Conservation (phyloP, 257 asterid species). For the Solanum peruvianum region DNA sequence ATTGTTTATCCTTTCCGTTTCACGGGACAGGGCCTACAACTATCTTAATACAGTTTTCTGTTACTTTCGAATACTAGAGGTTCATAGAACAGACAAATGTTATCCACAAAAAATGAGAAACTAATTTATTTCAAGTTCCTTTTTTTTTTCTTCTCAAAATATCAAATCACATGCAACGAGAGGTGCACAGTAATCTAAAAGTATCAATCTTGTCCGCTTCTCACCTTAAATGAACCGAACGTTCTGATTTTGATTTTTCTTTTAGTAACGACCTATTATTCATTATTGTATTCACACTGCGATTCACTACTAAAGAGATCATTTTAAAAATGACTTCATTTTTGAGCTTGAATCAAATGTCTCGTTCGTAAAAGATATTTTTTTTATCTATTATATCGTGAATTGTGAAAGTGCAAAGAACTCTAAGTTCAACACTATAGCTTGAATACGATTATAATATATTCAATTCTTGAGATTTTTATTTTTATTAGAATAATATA, state of each 20-base stretch:
- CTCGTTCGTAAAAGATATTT: background rate
- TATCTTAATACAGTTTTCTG: background rate
- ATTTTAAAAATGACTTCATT: background rate
- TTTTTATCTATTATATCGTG: background rate
- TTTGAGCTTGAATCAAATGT: background rate
- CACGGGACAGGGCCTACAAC: background rate
- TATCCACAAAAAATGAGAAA: background rate
- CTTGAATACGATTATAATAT: too few relatives aligned
- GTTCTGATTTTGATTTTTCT: background rate
- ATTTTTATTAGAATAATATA: too few relatives aligned
- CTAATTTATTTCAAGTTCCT: background rate
- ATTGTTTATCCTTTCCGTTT: background rate
- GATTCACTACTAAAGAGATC: background rate
- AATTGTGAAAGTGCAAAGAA: background rate
- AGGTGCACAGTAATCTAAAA: background rate
- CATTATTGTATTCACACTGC: background rate
- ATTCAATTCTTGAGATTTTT: too few relatives aligned
- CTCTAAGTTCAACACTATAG: background rate
- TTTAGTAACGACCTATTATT: background rate
- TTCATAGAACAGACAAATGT: background rate
- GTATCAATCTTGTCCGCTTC: background rate
- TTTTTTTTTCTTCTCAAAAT: background rate
- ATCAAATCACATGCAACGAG: background rate
- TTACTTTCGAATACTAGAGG: background rate
- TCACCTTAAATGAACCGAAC: background rate